Evolutionary conservation across 2,329 filamentous ascomycete species (phyloP).

Genomic region (Fusarium bulbicola): DNA sequence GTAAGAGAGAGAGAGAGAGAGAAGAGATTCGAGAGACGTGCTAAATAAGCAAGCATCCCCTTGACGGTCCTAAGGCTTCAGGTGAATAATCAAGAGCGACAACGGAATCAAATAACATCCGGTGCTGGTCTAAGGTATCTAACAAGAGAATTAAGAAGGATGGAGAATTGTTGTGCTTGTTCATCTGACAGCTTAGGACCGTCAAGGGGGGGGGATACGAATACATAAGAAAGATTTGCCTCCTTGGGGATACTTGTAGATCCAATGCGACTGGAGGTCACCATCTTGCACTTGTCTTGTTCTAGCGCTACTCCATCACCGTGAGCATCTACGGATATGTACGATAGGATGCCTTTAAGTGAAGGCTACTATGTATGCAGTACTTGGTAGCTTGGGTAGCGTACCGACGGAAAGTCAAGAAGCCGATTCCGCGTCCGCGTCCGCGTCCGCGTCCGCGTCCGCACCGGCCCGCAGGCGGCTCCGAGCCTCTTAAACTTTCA

Average conservation of each 20-base stretch:
- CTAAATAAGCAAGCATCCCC: background rate
- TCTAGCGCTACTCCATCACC: constrained; percentile 6
- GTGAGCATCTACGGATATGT: background rate
- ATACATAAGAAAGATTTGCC: background rate
- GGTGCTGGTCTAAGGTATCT: too few relatives aligned
- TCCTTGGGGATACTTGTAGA: background rate
- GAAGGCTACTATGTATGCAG: background rate
- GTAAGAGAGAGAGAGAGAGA: constrained; percentile 5
- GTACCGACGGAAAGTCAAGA: constrained; percentile 30
- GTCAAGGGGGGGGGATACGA: background rate
- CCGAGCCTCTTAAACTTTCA: background rate
- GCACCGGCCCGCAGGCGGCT: constrained; percentile 35
- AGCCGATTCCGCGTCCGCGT: constrained; percentile 30
- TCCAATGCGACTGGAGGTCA: background rate
- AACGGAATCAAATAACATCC: too few relatives aligned
- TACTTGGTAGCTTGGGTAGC: background rate
- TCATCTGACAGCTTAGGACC: too few relatives aligned
- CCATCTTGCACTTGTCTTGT: background rate
- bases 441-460: too few relatives aligned
- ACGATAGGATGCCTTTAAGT: background rate
- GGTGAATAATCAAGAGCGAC: too few relatives aligned
- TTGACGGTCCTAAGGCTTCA: too few relatives aligned
- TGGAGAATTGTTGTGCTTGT: too few relatives aligned
- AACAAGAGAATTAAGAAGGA: too few relatives aligned
- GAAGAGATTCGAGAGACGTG: background rate